These are phyloP conservation scores for Euptelea pleiosperma DNA, from an alignment of 164 flowering plant genomes.

Conservation along the genomic window DNA sequence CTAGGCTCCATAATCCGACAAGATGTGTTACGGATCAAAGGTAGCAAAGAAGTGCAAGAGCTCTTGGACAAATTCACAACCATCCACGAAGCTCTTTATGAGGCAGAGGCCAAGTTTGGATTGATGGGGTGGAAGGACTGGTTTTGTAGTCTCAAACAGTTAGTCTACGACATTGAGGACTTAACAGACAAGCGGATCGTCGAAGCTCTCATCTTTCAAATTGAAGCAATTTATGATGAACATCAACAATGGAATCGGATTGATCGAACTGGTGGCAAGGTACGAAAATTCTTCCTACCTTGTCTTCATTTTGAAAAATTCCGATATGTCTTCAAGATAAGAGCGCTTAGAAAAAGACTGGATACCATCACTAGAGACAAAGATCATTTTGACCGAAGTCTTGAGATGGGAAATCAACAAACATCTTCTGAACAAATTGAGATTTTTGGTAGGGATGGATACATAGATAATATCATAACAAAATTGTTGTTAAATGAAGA, in stretches of 20 bases:
- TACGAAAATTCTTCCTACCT: background rate
- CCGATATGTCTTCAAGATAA: background rate
- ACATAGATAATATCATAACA: too few species aligned
- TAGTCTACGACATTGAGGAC: background rate
- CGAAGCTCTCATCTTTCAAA: background rate
- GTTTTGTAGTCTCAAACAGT: background rate
- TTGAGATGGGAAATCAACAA: too few species aligned
- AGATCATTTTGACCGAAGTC: too few species aligned
- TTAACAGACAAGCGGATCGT: background rate
- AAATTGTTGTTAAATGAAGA: background rate
- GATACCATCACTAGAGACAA: background rate
- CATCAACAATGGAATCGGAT: background rate
- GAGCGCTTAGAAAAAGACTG: background rate
- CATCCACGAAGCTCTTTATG: background rate
- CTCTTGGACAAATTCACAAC: background rate
- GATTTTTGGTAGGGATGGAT: background rate
- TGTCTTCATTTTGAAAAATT: too few species aligned
- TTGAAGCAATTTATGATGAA: background rate
- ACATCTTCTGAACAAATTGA: background rate
- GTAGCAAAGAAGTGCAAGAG: background rate
- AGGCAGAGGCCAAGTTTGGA: background rate
- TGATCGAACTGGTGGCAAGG: background rate
- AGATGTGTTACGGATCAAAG: background rate
- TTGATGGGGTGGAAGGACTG: background rate
- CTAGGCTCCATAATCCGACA: background rate